Base-by-base conservation (phyloP, 1,284 basidiomycete species). In the Phaffia rhodozyma region DNA sequence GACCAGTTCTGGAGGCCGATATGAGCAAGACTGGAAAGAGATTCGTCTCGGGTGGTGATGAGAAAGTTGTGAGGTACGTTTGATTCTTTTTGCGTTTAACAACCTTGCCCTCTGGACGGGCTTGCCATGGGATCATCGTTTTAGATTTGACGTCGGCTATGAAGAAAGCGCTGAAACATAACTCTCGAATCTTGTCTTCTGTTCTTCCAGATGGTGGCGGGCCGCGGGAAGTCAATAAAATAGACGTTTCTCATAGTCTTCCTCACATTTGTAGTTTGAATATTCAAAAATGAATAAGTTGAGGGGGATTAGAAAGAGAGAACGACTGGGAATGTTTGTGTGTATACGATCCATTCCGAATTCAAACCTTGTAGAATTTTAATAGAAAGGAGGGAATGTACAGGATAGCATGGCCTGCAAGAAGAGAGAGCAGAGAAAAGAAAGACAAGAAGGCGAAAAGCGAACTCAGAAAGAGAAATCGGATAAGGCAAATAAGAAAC, bases 41-140 rank as follows among this genome's bases (percentile, higher is more conserved):
- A 27, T 92, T 91, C 72, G 84, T 89, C 11, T 84, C 80, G 61
- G 89, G 86, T 18, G 87, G 87, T 2, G 86, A 91, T 69, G 89
- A 91, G 69, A 86, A 86, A 11, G 72, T 80, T 4, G 84, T 91
- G 20, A 80, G 82, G 68, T 87, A 87, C 83, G 63, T 60, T 25
- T 48, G 30, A 5, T 32, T 58, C 27, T 25, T 6, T 27, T 49
- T 58, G 38, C 13, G 13, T 53, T 9, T 9, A 2, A 34, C 3
- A 2, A 11, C 29, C n/a, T 20, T 9, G 5, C 2, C 21, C 27
- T 34, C 7, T 32, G 13, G 43, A 50, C 23, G 27, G 11, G 5
- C 29, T 43, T 30, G 50, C 5, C 23, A 30, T 20, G 34, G 3
- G 21, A 30, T 38, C 21, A 18, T 18, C 5, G 23, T 56, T 27